phyloP scores from a whole-genome alignment of 306 rosid genomes.

The Begonia fuchsioides region DNA sequence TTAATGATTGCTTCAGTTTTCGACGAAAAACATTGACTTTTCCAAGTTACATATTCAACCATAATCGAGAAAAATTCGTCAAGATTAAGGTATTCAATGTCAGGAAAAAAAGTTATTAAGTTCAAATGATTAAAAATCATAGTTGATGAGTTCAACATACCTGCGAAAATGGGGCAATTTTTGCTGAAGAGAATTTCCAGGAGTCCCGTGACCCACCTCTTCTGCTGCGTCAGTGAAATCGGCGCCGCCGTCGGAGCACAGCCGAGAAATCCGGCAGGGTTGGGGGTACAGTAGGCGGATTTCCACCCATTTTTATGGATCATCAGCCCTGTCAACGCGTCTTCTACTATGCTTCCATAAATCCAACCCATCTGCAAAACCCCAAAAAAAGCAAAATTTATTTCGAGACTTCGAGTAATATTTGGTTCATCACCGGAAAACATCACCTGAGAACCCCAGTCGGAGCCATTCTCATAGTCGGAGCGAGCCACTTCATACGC shows the following conservation, averaged over 20 bases:
- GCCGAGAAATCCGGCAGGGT: conserved; percentile 42
- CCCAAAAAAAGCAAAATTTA: background rate
- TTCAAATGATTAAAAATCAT: too few relatives aligned
- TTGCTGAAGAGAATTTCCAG: conserved; percentile 35
- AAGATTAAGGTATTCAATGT: too few relatives aligned
- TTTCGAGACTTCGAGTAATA: background rate
- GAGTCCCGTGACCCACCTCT: conserved; percentile 53
- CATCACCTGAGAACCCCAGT: conserved; percentile 48
- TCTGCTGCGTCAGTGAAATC: conserved; percentile 30
- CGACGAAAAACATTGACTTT: too few relatives aligned
- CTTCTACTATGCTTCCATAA: conserved; percentile 45
- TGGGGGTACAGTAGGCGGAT: conserved; percentile 8
- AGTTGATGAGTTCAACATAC: too few relatives aligned
- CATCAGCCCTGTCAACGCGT: conserved; percentile 30
- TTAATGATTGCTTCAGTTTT: too few relatives aligned
- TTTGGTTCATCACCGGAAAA: background rate
- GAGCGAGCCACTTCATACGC: conserved; percentile 30
- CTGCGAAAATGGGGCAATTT: conserved; percentile 27
- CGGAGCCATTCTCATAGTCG: conserved; percentile 34
- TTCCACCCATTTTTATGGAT: conserved; percentile 62
- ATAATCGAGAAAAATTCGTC: too few relatives aligned
- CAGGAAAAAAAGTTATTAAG: too few relatives aligned
- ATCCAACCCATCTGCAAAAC: conserved; percentile 21
- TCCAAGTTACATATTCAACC: too few relatives aligned
- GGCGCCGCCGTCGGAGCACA: conserved; percentile 41